These are phyloP conservation scores for Stemphylium lycopersici DNA, from an alignment of 2,329 filamentous ascomycete genomes.

Conservation along the genomic window DNA sequence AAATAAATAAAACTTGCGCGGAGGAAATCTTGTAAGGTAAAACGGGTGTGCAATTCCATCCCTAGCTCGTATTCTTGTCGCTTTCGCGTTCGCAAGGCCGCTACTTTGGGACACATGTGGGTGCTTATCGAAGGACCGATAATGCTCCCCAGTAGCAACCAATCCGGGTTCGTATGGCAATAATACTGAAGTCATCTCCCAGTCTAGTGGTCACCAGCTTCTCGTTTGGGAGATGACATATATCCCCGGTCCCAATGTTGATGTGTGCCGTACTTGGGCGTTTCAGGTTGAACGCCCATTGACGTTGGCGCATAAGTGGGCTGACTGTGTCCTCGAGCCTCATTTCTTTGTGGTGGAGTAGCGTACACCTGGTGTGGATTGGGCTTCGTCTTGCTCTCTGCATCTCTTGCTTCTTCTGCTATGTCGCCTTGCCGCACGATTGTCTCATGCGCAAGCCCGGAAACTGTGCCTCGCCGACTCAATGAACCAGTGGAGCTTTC, in stretches of 20 bases:
- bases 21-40: neutral
- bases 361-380: constrained; percentile 29
- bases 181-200: constrained; percentile 31
- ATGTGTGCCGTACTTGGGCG: constrained; percentile 38
- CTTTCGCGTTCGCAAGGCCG: constrained; percentile 11
- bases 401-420: constrained; percentile 31
- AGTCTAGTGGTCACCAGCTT: constrained; percentile 44
- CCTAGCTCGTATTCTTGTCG: constrained; percentile 4
- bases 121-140: constrained; percentile 21
- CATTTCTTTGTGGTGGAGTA: constrained; percentile 31
- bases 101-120: constrained; percentile 3
- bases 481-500: constrained; percentile 40
- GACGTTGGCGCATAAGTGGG: constrained; percentile 32
- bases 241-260: constrained; percentile 43
- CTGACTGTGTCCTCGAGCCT: constrained; percentile 32
- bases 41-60: neutral
- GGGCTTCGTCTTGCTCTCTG: constrained; percentile 29
- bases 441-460: constrained; percentile 40
- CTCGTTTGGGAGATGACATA: constrained; percentile 46
- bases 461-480: constrained; percentile 43
- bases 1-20: constrained; percentile 2
- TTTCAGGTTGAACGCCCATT: constrained; percentile 43
- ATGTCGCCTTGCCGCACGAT: constrained; percentile 32
- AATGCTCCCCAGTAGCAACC: constrained; percentile 4
- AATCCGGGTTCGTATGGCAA: constrained; percentile 23